These are phyloP conservation scores for Globisporangium spiculum DNA, from an alignment of 352 stramenopile genomes.

Conservation along the genomic window DNA sequence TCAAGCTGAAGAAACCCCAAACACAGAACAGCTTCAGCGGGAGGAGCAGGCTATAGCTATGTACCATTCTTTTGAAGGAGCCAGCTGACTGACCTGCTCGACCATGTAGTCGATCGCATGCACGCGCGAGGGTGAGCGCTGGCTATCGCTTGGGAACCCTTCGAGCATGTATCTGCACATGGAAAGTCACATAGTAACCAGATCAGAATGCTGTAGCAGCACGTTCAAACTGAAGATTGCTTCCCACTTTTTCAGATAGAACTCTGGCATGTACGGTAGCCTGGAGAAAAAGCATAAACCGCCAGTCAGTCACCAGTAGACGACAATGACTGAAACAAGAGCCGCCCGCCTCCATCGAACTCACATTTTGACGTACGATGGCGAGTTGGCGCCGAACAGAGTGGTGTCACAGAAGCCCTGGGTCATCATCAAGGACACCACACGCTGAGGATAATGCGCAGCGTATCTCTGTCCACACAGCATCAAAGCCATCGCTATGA, in stretches of 20 bases:
- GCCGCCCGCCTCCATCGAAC: too few species aligned
- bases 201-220: neutral
- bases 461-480: constrained; percentile 43
- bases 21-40: neutral
- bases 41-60: neutral
- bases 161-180: constrained; percentile 50
- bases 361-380: constrained; percentile 53
- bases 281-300: constrained; percentile 19
- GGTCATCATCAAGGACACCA: constrained; percentile 60
- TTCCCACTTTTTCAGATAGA: constrained; percentile 66
- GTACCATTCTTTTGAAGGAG: neutral
- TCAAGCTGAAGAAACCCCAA: constrained; percentile 28
- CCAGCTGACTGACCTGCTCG: constrained; percentile 34
- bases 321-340: neutral
- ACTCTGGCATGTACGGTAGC: constrained; percentile 64
- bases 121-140: constrained; percentile 24
- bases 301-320: neutral
- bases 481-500: neutral
- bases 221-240: neutral
- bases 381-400: constrained; percentile 38
- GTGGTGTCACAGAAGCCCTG: constrained; percentile 62
- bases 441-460: constrained; percentile 51
- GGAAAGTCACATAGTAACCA: neutral
- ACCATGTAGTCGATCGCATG: constrained; percentile 67
- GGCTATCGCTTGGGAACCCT: constrained; percentile 36